phyloP scores from a whole-genome alignment of 2,329 filamentous ascomycete genomes.

The Colletotrichum truncatum region DNA sequence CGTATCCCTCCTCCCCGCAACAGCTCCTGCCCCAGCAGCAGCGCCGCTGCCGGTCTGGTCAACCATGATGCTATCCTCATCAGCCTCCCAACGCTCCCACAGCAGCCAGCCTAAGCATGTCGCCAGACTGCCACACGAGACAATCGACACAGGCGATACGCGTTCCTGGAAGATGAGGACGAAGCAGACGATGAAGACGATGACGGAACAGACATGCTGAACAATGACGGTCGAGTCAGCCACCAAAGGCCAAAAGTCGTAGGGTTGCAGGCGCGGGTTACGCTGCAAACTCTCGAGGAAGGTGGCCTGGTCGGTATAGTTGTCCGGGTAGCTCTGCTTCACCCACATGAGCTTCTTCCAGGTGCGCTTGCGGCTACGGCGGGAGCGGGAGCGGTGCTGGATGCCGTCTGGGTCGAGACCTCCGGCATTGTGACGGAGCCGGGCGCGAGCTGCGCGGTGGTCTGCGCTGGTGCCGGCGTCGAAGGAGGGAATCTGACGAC shows the following conservation, averaged over 20 bases:
- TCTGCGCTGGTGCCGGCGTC: slow-evolving; percentile 28
- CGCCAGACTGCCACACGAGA: slow-evolving; percentile 82
- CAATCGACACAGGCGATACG: slow-evolving; percentile 89
- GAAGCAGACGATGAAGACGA: slow-evolving; percentile 94
- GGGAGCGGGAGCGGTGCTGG: slow-evolving; percentile 69
- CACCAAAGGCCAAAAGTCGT: slow-evolving; percentile 97
- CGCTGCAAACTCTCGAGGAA: slow-evolving; percentile 96
- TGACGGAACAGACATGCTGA: slow-evolving; percentile 94
- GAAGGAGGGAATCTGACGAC: slow-evolving; percentile 50
- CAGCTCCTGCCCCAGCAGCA: slow-evolving; percentile 40
- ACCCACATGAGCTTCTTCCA: slow-evolving; percentile 99
- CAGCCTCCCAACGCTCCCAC: slow-evolving; percentile 90
- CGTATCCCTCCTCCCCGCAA: slow-evolving; percentile 42
- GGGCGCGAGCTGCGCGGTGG: slow-evolving; percentile 30
- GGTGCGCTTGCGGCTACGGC: slow-evolving; percentile 73
- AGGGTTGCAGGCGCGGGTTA: slow-evolving; percentile 91
- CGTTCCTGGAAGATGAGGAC: slow-evolving; percentile 87
- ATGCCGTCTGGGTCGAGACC: slow-evolving; percentile 38
- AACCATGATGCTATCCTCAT: slow-evolving; percentile 51
- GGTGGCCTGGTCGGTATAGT: slow-evolving; percentile 96
- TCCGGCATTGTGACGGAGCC: slow-evolving; percentile 33
- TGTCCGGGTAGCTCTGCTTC: slow-evolving; percentile 97
- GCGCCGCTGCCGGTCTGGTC: slow-evolving; percentile 43
- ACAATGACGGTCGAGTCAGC: slow-evolving; percentile 96
- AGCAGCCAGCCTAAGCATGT: slow-evolving; percentile 90